These are phyloP conservation scores for Moricandia moricandioides DNA, from an alignment of 345 rosid genomes.

Conservation along the genomic window DNA sequence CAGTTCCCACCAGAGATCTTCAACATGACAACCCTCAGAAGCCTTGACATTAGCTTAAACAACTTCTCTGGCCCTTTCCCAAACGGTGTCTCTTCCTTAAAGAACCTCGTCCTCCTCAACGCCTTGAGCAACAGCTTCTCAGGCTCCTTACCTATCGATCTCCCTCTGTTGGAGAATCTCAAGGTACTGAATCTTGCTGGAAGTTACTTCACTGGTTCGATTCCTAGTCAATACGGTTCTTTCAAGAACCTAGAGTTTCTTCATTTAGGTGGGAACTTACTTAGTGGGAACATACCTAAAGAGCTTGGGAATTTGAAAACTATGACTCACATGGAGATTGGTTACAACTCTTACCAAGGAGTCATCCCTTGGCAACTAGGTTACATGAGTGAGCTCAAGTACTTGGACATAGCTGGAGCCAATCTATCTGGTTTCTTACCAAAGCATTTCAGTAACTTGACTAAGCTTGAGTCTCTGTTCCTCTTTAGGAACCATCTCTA, in stretches of 20 bases:
- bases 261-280: constrained; percentile 78
- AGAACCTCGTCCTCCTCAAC: constrained; percentile 53
- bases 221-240: constrained; percentile 67
- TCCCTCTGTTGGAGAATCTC: constrained; percentile 55
- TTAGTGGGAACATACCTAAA: constrained; percentile 60
- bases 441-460: constrained; percentile 63
- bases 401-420: constrained; percentile 86
- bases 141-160: constrained; percentile 62
- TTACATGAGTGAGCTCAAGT: constrained; percentile 69
- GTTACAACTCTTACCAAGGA: constrained; percentile 77
- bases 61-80: constrained; percentile 78
- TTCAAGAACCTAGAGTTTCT: constrained; percentile 70
- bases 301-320: constrained; percentile 68
- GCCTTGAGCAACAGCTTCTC: constrained; percentile 93
- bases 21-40: constrained; percentile 49
- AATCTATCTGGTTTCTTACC: constrained; percentile 80
- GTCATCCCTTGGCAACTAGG: constrained; percentile 76
- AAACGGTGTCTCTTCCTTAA: constrained; percentile 46
- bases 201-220: constrained; percentile 81
- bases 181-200: constrained; percentile 83
- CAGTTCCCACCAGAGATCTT: constrained; percentile 60
- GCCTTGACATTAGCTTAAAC: constrained; percentile 82
- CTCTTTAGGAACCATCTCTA: constrained; percentile 74
- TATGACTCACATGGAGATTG: constrained; percentile 89
- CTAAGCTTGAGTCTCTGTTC: constrained; percentile 79